phyloP scores from a whole-genome alignment of 1,139 yeast genomes.

The Pichia kudriavzevii region DNA sequence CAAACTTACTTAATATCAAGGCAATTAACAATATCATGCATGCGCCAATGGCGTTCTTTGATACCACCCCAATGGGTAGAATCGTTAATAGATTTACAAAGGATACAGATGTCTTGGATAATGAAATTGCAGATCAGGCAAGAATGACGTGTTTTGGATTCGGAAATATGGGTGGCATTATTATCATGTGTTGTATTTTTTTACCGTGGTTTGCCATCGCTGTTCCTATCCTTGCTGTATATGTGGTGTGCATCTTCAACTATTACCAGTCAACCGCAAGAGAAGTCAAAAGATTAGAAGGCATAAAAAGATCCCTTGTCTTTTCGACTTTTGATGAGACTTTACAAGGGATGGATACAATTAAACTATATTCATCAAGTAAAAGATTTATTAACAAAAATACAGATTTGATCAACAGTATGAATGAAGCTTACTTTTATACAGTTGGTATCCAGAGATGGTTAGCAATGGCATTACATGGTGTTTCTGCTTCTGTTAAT shows the following conservation, averaged over 20 bases:
- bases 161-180: conserved; percentile 52
- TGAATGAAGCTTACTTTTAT: conserved; percentile 65
- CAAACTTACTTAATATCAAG: conserved; percentile 36
- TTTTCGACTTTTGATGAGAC: conserved; percentile 74
- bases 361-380: conserved; percentile 44
- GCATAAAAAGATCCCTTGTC: conserved; percentile 65
- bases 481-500: conserved; percentile 33
- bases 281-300: conserved; percentile 78
- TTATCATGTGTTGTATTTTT: conserved; percentile 62
- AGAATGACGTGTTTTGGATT: conserved; percentile 41
- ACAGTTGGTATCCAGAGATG: conserved; percentile 54
- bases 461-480: conserved; percentile 45
- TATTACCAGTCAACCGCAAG: conserved; percentile 69
- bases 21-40: conserved; percentile 37
- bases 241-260: conserved; percentile 44
- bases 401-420: conserved; percentile 44
- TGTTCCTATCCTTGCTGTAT: conserved; percentile 44
- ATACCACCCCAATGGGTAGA: conserved; percentile 55
- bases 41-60: conserved; percentile 54
- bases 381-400: conserved; percentile 46
- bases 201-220: conserved; percentile 62
- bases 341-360: conserved; percentile 62
- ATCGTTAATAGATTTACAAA: conserved; percentile 52
- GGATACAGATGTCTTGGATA: conserved; percentile 55
- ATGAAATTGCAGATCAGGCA: conserved; percentile 48